Evolutionary conservation across 1,284 basidiomycete species (phyloP).

Genomic region (Microbotryum scabiosae): DNA sequence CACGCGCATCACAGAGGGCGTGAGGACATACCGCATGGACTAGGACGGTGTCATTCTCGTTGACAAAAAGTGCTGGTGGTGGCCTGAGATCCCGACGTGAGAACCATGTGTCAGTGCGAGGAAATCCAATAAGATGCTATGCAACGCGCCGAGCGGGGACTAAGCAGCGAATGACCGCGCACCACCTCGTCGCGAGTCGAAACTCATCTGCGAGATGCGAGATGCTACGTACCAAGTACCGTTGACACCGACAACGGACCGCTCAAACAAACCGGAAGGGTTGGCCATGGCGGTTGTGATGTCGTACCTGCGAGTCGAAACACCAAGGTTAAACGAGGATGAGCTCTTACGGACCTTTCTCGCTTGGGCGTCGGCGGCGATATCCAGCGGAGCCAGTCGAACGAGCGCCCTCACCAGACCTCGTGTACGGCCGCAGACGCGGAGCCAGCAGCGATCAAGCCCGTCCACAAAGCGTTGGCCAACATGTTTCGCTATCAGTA

Average conservation of each 20-base stretch:
- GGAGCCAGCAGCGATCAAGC: too few relatives aligned
- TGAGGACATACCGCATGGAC: conserved; percentile 51
- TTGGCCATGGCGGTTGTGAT: conserved; percentile 52
- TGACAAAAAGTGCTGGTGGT: conserved; percentile 61
- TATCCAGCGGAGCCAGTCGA: neutral
- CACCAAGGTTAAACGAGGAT: neutral
- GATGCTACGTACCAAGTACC: conserved; percentile 75
- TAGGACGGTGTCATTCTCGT: conserved; percentile 59
- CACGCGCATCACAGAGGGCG: too few relatives aligned
- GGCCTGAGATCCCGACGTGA: conserved; percentile 41
- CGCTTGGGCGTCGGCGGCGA: neutral
- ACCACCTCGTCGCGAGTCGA: conserved; percentile 2
- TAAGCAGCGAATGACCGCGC: neutral
- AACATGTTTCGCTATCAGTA: too few relatives aligned
- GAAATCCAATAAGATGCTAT: neutral
- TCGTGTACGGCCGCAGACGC: conserved; percentile 8
- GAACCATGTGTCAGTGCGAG: neutral
- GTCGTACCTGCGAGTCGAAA: conserved; percentile 27
- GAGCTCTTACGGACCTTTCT: neutral
- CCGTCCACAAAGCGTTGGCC: too few relatives aligned
- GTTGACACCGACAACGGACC: conserved; percentile 77
- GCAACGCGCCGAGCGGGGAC: neutral
- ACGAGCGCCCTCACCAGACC: conserved; percentile 2
- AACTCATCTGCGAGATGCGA: neutral
- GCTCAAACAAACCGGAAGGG: conserved; percentile 64